Base-by-base conservation (phyloP, 495 filamentous ascomycete species). In the Podospora sp. region DNA sequence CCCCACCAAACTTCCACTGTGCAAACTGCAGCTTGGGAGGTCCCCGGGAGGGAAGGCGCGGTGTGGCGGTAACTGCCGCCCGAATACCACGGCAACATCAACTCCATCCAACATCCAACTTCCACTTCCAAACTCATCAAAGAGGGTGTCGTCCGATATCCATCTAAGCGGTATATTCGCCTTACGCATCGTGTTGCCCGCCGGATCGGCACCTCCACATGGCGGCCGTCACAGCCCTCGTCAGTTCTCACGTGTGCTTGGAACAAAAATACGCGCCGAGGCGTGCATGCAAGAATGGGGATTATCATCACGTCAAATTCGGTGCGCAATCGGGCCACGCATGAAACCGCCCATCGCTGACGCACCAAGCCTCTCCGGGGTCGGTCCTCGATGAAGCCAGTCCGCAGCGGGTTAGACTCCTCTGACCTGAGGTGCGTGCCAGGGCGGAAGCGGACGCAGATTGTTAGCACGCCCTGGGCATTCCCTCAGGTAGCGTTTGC, bases 231-330 rank as follows among this genome's bases (percentile, higher is more conserved):
- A 46, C 40, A 46, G 2, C 40, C 40, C 40, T 14, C 40, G 51
- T 55, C 24, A 55, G 51, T 55, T 55, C 20, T 55, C 51, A 21
- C 20, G 51, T 55, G 51, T 46, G 40, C 40, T 2, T 25, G 2
- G 51, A 11, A 8, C 11, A 55, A 18, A 22, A 52, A 22, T 55
- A 55, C 20, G 51, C 51, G 51, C 51, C 20, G 51, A 55, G 51
- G 51, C 51, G 51, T 55, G 51, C 24, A 22, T 55, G 51, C n/a
- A 22, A 55, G 51, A 46, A 55, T 55, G 51, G 51, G 51, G 51
- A 55, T 55, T 21, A 55, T 21, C 51, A 55, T 55, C 51, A 55
- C 51, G 51, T n/a, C 51, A 55, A 55, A 55, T 33, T 33, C 29
- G 3, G 29, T 55, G 24, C 11, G 51, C 51, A 55, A 22, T 8